These are phyloP conservation scores for Punica granatum DNA, from an alignment of 345 rosid genomes.

Conservation along the genomic window DNA sequence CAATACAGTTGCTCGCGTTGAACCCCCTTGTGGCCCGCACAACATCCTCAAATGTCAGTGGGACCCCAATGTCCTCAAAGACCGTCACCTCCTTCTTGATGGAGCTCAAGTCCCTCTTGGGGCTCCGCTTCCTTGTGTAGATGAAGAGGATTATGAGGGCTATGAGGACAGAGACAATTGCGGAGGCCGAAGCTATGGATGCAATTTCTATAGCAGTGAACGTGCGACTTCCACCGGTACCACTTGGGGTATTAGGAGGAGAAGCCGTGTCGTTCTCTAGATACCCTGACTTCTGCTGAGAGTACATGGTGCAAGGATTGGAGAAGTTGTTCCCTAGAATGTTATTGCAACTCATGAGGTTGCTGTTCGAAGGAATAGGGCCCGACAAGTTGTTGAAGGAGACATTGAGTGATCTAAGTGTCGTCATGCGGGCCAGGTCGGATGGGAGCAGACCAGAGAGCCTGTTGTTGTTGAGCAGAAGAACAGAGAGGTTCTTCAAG, in stretches of 20 bases:
- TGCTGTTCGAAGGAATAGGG: constrained; percentile 36
- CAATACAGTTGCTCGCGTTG: constrained; percentile 48
- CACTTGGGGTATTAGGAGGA: constrained; percentile 8
- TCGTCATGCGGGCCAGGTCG: constrained; percentile 34
- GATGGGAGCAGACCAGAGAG: constrained; percentile 57
- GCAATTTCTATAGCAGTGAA: constrained; percentile 51
- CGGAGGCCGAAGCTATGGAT: constrained; percentile 45
- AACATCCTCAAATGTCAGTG: constrained; percentile 38
- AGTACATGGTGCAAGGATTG: constrained; percentile 32
- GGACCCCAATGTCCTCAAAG: constrained; percentile 42
- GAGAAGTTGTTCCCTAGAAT: constrained; percentile 49
- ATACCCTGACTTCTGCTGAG: constrained; percentile 15
- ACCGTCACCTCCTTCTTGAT: constrained; percentile 36
- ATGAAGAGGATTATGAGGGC: constrained; percentile 37
- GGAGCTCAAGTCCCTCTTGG: constrained; percentile 22
- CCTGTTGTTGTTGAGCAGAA: constrained; percentile 50
- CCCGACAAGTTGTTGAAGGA: constrained; percentile 61
- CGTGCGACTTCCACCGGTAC: constrained; percentile 8
- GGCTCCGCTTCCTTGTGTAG: constrained; percentile 33
- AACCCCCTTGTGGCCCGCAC: constrained; percentile 45
- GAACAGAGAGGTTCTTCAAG: constrained; percentile 39
- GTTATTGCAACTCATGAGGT: constrained; percentile 35
- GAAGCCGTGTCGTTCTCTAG: constrained; percentile 16
- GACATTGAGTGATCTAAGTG: constrained; percentile 43
- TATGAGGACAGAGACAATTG: constrained; percentile 45